Conservation (phyloP, 2,329 filamentous ascomycete species). For the Lasiodiplodia hormozganensis region DNA sequence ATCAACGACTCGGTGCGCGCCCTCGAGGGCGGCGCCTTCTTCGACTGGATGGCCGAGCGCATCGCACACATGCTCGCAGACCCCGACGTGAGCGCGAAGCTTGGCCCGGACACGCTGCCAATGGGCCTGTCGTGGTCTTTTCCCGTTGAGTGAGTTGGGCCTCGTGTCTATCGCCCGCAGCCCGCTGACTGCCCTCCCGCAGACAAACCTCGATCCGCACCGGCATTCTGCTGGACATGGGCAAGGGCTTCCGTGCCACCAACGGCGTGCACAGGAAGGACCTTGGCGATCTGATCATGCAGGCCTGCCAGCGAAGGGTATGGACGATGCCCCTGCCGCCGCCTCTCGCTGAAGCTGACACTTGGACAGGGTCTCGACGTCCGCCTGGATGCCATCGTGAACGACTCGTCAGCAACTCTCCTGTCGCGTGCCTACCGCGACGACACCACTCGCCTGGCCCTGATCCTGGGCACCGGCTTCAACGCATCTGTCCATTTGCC, state of each 20-base stretch:
- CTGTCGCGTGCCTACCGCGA: conserved; percentile 69
- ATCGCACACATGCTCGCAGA: conserved; percentile 62
- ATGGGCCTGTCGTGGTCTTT: conserved; percentile 73
- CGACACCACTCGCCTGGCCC: conserved; percentile 65
- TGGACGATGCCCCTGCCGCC: conserved; percentile 30
- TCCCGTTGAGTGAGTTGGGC: conserved; percentile 60
- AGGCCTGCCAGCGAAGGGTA: conserved; percentile 61
- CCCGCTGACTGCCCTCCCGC: not conserved
- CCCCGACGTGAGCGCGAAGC: conserved; percentile 39
- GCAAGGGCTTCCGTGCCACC: conserved; percentile 69
- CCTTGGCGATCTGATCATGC: conserved; percentile 64
- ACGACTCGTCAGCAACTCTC: conserved; percentile 68
- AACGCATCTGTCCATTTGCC: conserved; percentile 70
- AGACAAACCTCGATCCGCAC: conserved; percentile 65
- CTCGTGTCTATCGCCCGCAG: not conserved
- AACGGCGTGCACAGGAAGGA: conserved; percentile 66
- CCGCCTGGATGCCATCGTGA: conserved; percentile 67
- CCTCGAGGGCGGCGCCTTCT: conserved; percentile 64
- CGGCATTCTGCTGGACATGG: conserved; percentile 67
- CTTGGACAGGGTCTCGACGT: conserved; percentile 58
- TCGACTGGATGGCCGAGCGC: conserved; percentile 70
- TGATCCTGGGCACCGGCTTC: conserved; percentile 70
- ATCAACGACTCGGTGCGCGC: conserved; percentile 65
- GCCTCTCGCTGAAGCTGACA: conserved; percentile 33
- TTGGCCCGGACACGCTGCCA: conserved; percentile 47